Percentiles rank a stretch among this genome's conserved stretches.
Evolutionary conservation across 164 flowering plant genomes (phyloP).

Genomic region (grape (Vitis vinifera)): DNA sequence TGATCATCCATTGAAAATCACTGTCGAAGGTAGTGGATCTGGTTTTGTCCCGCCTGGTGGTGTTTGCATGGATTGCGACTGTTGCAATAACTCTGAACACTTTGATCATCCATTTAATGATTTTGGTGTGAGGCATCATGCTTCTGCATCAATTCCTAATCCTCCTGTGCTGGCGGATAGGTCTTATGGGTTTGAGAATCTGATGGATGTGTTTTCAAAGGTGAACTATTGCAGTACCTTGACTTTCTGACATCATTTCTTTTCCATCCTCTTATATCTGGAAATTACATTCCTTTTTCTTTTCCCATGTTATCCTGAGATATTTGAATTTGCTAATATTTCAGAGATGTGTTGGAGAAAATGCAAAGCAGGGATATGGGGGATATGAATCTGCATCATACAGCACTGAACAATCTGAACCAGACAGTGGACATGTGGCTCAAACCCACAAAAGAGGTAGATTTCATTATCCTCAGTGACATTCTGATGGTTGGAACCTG

Average conservation of each 20-base stretch:
- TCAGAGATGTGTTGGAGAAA: neutral
- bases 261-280: neutral
- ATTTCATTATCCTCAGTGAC: constrained; percentile 19
- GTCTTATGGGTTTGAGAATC: neutral
- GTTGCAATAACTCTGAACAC: neutral
- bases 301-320: neutral
- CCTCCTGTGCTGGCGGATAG: neutral
- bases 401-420: neutral
- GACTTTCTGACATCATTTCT: neutral
- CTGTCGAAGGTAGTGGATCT: constrained; percentile 5
- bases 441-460: constrained; percentile 30
- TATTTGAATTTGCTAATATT: neutral
- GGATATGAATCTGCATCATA: neutral
- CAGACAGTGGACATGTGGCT: constrained; percentile 2
- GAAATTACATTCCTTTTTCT: neutral
- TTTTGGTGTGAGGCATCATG: neutral
- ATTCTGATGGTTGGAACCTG: constrained; percentile 15
- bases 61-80: neutral
- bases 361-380: neutral
- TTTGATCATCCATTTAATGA: neutral
- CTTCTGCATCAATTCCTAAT: neutral
- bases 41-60: neutral
- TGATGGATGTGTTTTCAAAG: neutral
- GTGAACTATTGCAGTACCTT: neutral
- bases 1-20: constrained; percentile 15